A percentile compares a stretch with the other conserved stretches of the same genome.
phyloP scores from a whole-genome alignment of 1,139 yeast genomes.

The Scheffersomyces titani region DNA sequence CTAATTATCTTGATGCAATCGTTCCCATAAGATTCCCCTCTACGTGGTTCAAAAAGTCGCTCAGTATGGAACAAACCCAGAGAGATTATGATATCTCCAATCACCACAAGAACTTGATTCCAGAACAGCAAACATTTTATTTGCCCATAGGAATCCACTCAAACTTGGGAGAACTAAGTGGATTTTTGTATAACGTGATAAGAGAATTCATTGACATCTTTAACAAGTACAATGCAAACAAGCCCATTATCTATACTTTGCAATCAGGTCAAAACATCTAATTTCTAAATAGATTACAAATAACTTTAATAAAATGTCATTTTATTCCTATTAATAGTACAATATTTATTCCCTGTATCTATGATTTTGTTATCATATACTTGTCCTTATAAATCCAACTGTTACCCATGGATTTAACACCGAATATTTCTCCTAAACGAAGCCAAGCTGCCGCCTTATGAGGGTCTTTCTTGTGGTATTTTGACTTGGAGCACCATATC shows the following conservation, averaged over 20 bases:
- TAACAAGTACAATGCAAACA: constrained; percentile 16
- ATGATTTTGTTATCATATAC: constrained; percentile 38
- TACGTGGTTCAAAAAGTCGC: constrained; percentile 31
- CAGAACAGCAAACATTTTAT: constrained; percentile 26
- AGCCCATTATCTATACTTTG: constrained; percentile 13
- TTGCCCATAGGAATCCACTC: constrained; percentile 43
- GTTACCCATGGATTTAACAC: constrained; percentile 66
- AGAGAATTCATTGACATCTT: constrained; percentile 35
- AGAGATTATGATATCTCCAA: constrained; percentile 10
- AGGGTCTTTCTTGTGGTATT: constrained; percentile 57
- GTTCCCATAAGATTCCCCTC: constrained; percentile 34
- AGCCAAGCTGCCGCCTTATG: constrained; percentile 72
- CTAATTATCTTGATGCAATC: constrained; percentile 27
- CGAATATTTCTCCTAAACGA: constrained; percentile 65
- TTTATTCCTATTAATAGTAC: constrained; percentile 1
- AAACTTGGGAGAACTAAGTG: constrained; percentile 32
- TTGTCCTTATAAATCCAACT: constrained; percentile 80
- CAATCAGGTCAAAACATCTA: constrained; percentile 10
- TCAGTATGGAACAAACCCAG: constrained; percentile 14
- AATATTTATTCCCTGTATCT: constrained; percentile 3
- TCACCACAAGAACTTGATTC: constrained; percentile 12
- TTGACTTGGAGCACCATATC: constrained; percentile 62
- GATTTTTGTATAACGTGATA: constrained; percentile 31
- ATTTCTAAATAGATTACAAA: background rate
- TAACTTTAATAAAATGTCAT: background rate